Evolutionary conservation across 257 asterid genomes (phyloP), one percentile per base, ranked within the genome.

Genomic region (Leptodermis oblonga): DNA sequence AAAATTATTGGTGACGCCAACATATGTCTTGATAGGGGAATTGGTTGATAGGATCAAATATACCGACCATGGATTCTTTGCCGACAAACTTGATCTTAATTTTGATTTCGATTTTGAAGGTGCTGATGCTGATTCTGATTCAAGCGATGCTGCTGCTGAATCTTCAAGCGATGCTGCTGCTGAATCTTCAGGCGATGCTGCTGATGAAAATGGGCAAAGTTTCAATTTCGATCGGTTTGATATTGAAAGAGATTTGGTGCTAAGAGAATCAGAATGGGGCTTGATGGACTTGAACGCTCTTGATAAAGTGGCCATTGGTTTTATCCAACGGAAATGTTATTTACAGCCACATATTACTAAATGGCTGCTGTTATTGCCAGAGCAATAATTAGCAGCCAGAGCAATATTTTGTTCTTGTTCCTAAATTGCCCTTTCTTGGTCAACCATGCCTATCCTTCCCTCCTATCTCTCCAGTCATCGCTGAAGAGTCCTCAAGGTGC

Each of bases 1-100:
- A 80, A 92, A 89, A 79, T 85, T 80, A 79, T 83, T 87, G 68
- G 97, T 89, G 72, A 85, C 92, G 3, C 97, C 97, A 30, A 92
- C 94, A 59, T 92, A 92, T 10, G 96, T 89, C 67, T 89, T 92
- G 75, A 78, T 77, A 2, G 96, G 96, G 20, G 88, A 80, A 37
- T 84, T 87, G 67, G 89, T 84, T 62, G 97, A 92, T 71, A 92
- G 81, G 70, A 87, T 92, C 56, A 92, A 79, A 77, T 92, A 92
- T 34, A 89, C 96, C 23, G 82, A 67, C 97, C 96, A 92, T 37
- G 79, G 31, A 59, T 69, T 80, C 72, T 53, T 64, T 48, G 28
- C 1, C 13, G 77, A 39, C n/a, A n/a, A n/a, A n/a, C n/a, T n/a
- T 20, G 77, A 67, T 66, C 22, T 67, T 61, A 86, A 78, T 20